Evolutionary conservation across 2,329 filamentous ascomycete genomes (phyloP).

Genomic region (Stagonosporopsis vannaccii): DNA sequence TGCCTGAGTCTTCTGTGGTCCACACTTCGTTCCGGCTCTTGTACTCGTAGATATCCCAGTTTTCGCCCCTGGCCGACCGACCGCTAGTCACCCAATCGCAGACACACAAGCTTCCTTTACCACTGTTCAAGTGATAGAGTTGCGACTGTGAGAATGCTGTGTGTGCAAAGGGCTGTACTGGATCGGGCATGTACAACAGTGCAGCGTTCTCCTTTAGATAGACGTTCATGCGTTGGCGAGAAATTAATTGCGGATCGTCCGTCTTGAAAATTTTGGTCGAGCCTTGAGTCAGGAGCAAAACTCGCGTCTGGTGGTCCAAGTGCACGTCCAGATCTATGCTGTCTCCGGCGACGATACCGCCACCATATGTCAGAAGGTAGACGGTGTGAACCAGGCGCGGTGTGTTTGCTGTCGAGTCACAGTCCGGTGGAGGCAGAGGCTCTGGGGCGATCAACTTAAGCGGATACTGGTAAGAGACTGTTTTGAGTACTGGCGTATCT

Average conservation of each 20-base stretch:
- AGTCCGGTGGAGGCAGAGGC: slow-evolving; percentile 64
- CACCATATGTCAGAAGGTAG: slow-evolving; percentile 93
- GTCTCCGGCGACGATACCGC: slow-evolving; percentile 89
- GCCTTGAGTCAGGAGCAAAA: slow-evolving; percentile 71
- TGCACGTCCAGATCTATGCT: slow-evolving; percentile 75
- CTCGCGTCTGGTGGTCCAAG: slow-evolving; percentile 68
- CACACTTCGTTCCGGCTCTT: slow-evolving; percentile 89
- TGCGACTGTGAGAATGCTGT: slow-evolving; percentile 88
- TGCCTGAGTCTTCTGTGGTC: slow-evolving; percentile 51
- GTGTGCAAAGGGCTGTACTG: slow-evolving; percentile 86
- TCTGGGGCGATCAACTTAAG: slow-evolving; percentile 89
- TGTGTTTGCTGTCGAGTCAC: slow-evolving; percentile 21
- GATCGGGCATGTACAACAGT: slow-evolving; percentile 79
- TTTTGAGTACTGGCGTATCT: slow-evolving; percentile 72
- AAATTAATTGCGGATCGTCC: slow-evolving; percentile 55
- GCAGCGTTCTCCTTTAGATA: slow-evolving; percentile 58
- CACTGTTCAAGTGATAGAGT: slow-evolving; percentile 68
- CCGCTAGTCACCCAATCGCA: slow-evolving; percentile 96
- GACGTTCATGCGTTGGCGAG: slow-evolving; percentile 59
- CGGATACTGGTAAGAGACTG: slow-evolving; percentile 88
- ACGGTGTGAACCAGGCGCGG: slow-evolving; percentile 71
- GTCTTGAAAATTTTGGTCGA: slow-evolving; percentile 97
- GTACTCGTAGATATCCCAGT: slow-evolving; percentile 85
- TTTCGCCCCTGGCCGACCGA: slow-evolving; percentile 81
- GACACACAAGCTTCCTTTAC: slow-evolving; percentile 70